Percentiles rank a stretch among this genome's conserved stretches.
These are phyloP conservation scores for Ligustrum vulgare DNA, from an alignment of 257 asterid species.

Conservation along the genomic window DNA sequence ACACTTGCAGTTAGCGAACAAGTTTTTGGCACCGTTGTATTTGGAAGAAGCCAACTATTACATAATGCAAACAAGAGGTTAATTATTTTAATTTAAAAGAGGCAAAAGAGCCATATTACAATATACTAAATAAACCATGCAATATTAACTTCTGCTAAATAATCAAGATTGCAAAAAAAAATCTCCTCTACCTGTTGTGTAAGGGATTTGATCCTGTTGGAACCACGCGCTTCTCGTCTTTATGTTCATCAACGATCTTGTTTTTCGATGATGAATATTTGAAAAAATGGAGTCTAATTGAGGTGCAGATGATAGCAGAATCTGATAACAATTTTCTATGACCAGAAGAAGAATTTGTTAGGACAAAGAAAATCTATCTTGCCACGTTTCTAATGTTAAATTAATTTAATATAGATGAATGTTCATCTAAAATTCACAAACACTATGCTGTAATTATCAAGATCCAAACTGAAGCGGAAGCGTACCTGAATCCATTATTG, in stretches of 20 bases:
- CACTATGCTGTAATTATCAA: no score
- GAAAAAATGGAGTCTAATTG: constrained; percentile 44
- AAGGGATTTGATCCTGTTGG: constrained; percentile 73
- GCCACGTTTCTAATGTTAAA: no score
- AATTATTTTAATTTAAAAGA: no score
- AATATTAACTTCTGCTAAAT: neutral
- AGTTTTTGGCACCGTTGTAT: no score
- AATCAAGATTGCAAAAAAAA: neutral
- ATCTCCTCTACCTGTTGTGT: constrained; percentile 52
- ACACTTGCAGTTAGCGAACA: no score
- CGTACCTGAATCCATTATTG: no score
- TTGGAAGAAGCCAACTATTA: no score
- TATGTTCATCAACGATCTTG: constrained; percentile 15
- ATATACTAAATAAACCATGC: neutral
- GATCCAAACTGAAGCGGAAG: no score
- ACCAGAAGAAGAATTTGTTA: neutral
- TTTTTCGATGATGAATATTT: constrained; percentile 28
- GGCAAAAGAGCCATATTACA: neutral
- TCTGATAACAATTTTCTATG: neutral
- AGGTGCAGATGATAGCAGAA: constrained; percentile 20
- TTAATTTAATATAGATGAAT: no score
- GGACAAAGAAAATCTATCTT: constrained; percentile 14
- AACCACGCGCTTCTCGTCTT: constrained; percentile 48
- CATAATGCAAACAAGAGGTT: neutral
- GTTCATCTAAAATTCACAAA: no score